phyloP scores from a whole-genome alignment of 164 flowering plant species.

The Taxillus chinensis region DNA sequence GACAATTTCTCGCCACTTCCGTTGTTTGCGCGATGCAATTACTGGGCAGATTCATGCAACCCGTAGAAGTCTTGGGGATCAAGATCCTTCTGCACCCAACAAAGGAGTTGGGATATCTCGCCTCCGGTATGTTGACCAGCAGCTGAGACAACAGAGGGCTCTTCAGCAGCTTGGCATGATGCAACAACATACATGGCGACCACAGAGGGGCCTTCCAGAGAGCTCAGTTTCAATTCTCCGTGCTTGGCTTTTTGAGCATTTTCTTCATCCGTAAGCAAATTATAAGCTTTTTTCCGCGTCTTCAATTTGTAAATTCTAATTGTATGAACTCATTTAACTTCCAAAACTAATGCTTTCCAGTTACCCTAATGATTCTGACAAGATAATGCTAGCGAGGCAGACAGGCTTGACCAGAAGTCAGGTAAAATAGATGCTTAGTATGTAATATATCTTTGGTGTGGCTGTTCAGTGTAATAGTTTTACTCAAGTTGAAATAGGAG shows the following conservation, averaged over 20 bases:
- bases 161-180: conserved; percentile 53
- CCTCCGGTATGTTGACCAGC: conserved; percentile 55
- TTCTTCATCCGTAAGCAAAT: conserved; percentile 39
- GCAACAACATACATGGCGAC: conserved; percentile 46
- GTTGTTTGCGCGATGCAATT: conserved; percentile 54
- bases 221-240: conserved; percentile 41
- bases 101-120: conserved; percentile 50
- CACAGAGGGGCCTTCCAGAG: conserved; percentile 44
- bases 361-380: conserved; percentile 80
- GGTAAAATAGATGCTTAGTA: conserved; percentile 29
- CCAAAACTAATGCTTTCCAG: conserved; percentile 19
- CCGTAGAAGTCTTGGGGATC: conserved; percentile 45
- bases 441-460: too few species aligned
- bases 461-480: too few species aligned
- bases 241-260: conserved; percentile 51
- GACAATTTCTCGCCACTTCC: conserved; percentile 60
- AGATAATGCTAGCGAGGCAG: conserved; percentile 86
- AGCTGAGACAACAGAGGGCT: conserved; percentile 51
- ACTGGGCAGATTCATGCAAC: conserved; percentile 32
- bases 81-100: conserved; percentile 24
- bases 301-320: not conserved
- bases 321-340: not conserved
- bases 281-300: not conserved
- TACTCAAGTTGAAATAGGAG: too few species aligned
- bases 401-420: conserved; percentile 92